Conservation (phyloP, 257 asterid species). For the Solanum peruvianum region DNA sequence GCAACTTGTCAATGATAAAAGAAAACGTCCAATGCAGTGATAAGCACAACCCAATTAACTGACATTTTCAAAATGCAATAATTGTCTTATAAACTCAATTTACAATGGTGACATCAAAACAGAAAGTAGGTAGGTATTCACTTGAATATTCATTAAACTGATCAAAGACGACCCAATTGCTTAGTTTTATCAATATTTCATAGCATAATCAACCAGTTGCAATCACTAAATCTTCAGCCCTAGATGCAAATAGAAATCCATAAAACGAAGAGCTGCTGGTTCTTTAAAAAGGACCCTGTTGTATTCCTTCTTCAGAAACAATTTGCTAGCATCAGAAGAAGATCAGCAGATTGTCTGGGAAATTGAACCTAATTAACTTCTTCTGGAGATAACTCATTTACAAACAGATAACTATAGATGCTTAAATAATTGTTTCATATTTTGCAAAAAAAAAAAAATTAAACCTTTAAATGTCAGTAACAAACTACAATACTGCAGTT, state of each 20-base stretch:
- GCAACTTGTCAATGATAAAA: not conserved
- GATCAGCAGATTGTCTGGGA: not conserved
- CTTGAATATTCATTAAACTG: not conserved
- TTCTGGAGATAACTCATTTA: not conserved
- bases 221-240: not conserved
- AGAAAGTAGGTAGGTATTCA: not conserved
- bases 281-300: not conserved
- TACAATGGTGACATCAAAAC: not conserved
- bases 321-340: not conserved
- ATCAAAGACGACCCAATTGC: not conserved
- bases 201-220: not conserved
- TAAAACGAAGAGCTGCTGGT: not conserved
- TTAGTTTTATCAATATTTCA: not conserved
- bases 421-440: not conserved
- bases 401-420: not conserved
- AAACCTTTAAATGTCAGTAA: not conserved
- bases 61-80: not conserved
- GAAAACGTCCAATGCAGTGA: not conserved
- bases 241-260: not conserved
- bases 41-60: not conserved
- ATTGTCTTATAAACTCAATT: not conserved
- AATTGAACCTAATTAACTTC: not conserved
- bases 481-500: not conserved
- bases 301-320: not conserved
- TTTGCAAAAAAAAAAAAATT: not conserved